Base-by-base conservation (phyloP, 176 grass and related monocot species). In the Dendrocalamus sinicus region DNA sequence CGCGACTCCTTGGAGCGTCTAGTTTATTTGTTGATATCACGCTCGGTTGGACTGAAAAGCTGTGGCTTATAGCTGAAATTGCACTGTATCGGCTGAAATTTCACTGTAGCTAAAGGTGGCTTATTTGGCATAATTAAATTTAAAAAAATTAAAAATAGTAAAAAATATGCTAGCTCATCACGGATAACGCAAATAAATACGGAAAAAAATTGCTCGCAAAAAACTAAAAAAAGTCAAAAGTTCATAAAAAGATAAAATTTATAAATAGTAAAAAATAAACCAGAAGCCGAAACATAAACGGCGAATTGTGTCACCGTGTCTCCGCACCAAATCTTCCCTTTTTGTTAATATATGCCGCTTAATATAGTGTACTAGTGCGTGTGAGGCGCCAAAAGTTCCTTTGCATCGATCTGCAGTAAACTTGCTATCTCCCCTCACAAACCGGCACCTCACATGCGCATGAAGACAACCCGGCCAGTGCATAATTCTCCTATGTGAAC, bases 391-490 rank as follows among this genome's bases (percentile, higher is more conserved):
- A 22, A 84, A 58, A 9, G 81, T 40, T 11, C 12, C 52, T 67
- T 71, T 83, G 81, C 62, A 39, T 55, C 72, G 15, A 15, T 72
- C 60, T 45, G n/a, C 2, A 19, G 40, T 39, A 13, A 58, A 73
- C 39, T 87, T 70, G 16, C 1, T 8, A 32, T 45, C 30, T 9
- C 41, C 6, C 30, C 30, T 69, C 40, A 13, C 59, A 46, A 54
- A 13, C 75, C 63, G 77, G 88, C 88, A 44, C 53, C 83, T 81
- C 88, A 70, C 88, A 72, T 59, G 88, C 84, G 53, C 65, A 58
- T 40, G 66, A 90, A 72, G 72, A 72, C 78, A 72, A 82, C 83
- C 78, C 28, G 37, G 30, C 2, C 2, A 2, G 10, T 17, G 63
- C 83, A 59, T 85, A 85, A 40, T 90, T 78, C 73, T 5, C 46